Evolutionary conservation across 179 eudicot genomes (phyloP), one percentile per base, ranked within the genome.

Genomic region (Nepenthes alata): DNA sequence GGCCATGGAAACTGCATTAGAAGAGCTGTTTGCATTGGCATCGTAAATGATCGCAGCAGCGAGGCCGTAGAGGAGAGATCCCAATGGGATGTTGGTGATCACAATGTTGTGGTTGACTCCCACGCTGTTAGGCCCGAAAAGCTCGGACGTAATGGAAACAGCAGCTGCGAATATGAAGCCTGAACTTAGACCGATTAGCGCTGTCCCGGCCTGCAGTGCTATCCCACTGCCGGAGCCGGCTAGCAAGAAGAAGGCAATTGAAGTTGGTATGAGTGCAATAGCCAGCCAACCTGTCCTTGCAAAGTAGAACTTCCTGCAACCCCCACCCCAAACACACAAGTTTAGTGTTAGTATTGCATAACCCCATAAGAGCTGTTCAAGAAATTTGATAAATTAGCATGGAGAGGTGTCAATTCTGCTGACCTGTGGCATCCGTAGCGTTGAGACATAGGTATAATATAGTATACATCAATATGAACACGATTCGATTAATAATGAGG

Each of bases 281-380:
- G 88, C 84, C 37, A 90, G 81, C 97, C 97, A 90, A 51, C 95
- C 93, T 1, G 97, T 90, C 70, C 97, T 85, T 38, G 97, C 88
- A 73, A 86, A 81, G 79, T 83, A 85, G 15, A 90, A 35, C 61
- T 77, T 90, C 82, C 97, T 90, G 91, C 69, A 72, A 11, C 25
- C 10, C 9, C 13, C 3, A 11, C 5, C 2, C 41, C 45, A 35
- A 16, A 14, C 35, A 11, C 35, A 35, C 9, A n/a, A 14, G 10
- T 14, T 50, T 47, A 25, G 7, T 39, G 12, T 34, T 35, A 34
- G 41, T 35, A 7, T 6, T 10, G 41, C n/a, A 11, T 11, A 47
- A 12, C 13, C 50, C 2, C 6, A 7, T 59, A 11, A 41, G 10
- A 59, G 60, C 14, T 35, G 6, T 14, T 37, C 6, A 34, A 38